Base-by-base conservation (phyloP, 148 eudicot species). In the Fagopyrum esculentum region DNA sequence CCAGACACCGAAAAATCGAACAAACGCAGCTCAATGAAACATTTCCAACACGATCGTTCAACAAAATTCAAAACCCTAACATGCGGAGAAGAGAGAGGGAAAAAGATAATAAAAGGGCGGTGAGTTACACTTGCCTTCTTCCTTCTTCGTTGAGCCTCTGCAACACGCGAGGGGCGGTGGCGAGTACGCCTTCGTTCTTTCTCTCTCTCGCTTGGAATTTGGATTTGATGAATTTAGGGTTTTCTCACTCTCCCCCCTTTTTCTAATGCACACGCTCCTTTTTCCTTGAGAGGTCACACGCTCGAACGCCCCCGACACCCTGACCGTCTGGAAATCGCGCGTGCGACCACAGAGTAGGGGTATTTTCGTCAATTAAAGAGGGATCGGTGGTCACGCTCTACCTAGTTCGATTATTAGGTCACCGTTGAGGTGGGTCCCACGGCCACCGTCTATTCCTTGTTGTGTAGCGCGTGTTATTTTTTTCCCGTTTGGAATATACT, bases 91-190 rank as follows among this genome's bases (percentile, higher is more conserved):
- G 4, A 61, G 40, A 10, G 68, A 66, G 70, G 44, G 11, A 30
- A 22, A 59, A 51, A 12, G 55, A 12, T 3, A 22, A 29, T 3
- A 5, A 40, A 40, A 60, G 46, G 71, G 71, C 71, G 71, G 71
- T 66, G 71, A 35, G 46, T 40, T 66, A 66, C 71, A 66, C 71
- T 66, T 66, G 71, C 71, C 15, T 66, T 40, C 46, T 35, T 43
- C 17, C 40, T 66, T 57, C 57, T 15, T 52, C 30, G 13, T 29
- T 35, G 11, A 8, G 71, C 46, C 74, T 76, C 83, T 77, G 81
- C 80, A 84, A 75, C 90, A 85, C 90, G 90, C 90, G 88, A 85
- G 80, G 79, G 79, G 76, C 64, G 46, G 72, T 73, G 50, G 90
- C 90, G 90, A 87, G 90, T 87, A 15, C 60, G 15, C 47, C 73